Percentiles rank a stretch among this genome's conserved stretches.
phyloP scores from a whole-genome alignment of 129 eudicot genomes.

The Escallonia herrerae region DNA sequence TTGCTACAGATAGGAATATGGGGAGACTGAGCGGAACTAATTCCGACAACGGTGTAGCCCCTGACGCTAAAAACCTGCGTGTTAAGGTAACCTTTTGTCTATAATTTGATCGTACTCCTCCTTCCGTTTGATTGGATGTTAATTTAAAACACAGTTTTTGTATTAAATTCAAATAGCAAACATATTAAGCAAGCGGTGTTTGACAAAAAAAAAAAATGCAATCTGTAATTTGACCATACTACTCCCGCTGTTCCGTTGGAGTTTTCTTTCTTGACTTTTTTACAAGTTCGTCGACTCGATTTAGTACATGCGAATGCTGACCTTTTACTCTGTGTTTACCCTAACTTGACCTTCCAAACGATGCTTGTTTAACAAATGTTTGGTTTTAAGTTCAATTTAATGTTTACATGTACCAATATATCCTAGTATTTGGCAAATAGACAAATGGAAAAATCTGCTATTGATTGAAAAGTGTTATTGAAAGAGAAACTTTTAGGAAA shows the following conservation, averaged over 20 bases:
- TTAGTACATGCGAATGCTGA: no score
- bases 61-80: slow-evolving; percentile 68
- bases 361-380: no score
- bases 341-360: no score
- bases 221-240: neutral
- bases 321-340: no score
- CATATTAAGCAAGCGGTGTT: neutral
- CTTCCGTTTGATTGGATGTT: neutral
- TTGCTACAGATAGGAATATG: slow-evolving; percentile 50
- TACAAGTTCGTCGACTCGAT: neutral
- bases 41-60: slow-evolving; percentile 34
- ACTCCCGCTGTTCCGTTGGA: neutral
- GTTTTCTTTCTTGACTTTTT: neutral
- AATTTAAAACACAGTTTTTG: neutral
- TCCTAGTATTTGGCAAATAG: no score
- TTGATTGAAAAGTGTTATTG: no score
- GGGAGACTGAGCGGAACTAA: slow-evolving; percentile 61
- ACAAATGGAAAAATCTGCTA: no score
- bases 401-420: no score
- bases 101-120: neutral
- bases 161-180: neutral
- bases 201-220: neutral
- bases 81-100: slow-evolving; percentile 51
- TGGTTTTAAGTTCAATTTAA: no score
- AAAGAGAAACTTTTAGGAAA: no score